Evolutionary conservation across 208 protist genomes (phyloP), one percentile per base, ranked within the genome.

Genomic region (Novymonas esmeraldas): DNA sequence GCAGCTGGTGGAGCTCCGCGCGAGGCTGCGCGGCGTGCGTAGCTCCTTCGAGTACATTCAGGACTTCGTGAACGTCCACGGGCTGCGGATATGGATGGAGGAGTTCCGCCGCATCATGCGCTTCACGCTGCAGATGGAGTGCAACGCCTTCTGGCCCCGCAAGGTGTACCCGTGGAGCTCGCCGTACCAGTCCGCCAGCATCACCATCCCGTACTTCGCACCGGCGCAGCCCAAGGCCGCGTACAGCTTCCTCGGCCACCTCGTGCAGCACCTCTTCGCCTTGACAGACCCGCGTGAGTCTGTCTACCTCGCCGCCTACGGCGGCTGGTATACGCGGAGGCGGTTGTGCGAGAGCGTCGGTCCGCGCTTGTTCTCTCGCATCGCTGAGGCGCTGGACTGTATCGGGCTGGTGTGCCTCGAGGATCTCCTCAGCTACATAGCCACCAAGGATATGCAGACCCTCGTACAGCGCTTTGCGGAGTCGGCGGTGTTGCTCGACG

Each of bases 31-130:
- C 46, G 97, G 97, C 58, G 97, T 99, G 59, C 78, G 84, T 20
- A 73, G 73, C 46, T 97, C 94, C 1, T 98, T 99, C 64, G 95
- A 99, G 84, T 99, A 98, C 73, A 97, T 99, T 57, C 95, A 98
- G 66, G 98, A 99, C 76, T 99, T 99, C 76, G 78, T 99, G 0
- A 95, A 96, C 73, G 94, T 99, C 20, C 94, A 98, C 74, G 98
- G 98, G n/a, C 80, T 99, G 22, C 79, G 85, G 34, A 93, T 99
- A 29, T 99, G 98, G 98, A 82, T 98, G 68, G 97, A 98, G 64
- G 98, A 99, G 76, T 98, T 99, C 54, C 84, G 87, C 10, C 85
- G 98, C 44, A 97, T 99, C 45, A 80, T 99, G 14, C 92, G 96
- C 70, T 99, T 97, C 66, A 98, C 98, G 67, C 89, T 99, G 11